Evolutionary conservation across 345 rosid genomes (phyloP), one percentile per base, ranked within the genome.

Genomic region (Eucalyptus cladocalyx): DNA sequence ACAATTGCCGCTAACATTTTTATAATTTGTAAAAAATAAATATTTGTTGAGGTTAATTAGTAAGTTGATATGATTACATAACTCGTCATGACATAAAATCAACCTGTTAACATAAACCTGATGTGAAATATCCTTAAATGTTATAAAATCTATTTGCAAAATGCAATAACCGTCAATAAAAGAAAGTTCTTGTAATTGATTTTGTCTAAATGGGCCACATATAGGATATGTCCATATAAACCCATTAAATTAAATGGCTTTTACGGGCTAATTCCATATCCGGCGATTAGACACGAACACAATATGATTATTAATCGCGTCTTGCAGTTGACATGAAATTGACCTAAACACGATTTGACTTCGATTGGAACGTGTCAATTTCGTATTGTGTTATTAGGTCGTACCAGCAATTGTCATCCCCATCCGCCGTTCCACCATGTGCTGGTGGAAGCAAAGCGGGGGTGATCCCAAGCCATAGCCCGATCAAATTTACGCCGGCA

Each of bases 1-100:
- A 56, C 1, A 7, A 0, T 19, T 53, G 4, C 0, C 1, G 1
- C 0, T 7, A 9, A 8, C 1, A 1, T 53, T 53, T 53, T 53
- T 8, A 19, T 19, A 32, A 32, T 60, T 60, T 60, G 32, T 58
- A 60, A 60, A 53, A 53, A 53, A 21, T 53, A 53, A 53, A 21
- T 19, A 53, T 19, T 8, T 8, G 24, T 53, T 0, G 2, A 53
- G 26, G 13, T 0, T 24, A 56, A 23, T 65, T n/a, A 17, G 40
- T n/a, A 32, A 65, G 40, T 65, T n/a, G 2, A n/a, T n/a, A 4
- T n/a, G 34, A 65, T 30, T n/a, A n/a, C 5, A 65, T 65, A 8
- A 16, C 21, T 65, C 10, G 0, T 4, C 3, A 65, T 8, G 37
- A 17, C 19, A 16, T 32, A 15, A 15, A n/a, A 30, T 67, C 1